These are phyloP conservation scores for Bipolaris sorokiniana DNA, from an alignment of 2,329 filamentous ascomycete species.

Conservation along the genomic window DNA sequence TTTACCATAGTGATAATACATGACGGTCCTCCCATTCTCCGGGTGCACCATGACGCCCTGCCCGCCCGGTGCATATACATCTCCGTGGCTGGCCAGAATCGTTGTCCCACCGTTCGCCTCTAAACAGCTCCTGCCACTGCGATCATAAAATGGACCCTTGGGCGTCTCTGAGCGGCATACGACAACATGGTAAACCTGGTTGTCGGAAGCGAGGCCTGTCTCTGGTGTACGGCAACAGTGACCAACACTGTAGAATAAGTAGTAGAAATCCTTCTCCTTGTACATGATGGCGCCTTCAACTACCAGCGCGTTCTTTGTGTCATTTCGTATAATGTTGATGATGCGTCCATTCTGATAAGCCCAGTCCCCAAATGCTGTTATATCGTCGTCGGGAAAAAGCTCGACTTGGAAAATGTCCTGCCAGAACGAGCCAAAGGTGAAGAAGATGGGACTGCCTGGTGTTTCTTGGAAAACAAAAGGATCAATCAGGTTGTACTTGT, in stretches of 20 bases:
- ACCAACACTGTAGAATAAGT: conserved; percentile 66
- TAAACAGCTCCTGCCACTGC: conserved; percentile 47
- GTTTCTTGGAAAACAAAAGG: conserved; percentile 50
- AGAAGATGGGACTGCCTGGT: conserved; percentile 44
- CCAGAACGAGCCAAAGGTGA: conserved; percentile 73
- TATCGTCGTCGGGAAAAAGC: conserved; percentile 40
- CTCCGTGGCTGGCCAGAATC: conserved; percentile 63
- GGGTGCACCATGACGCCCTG: conserved; percentile 35
- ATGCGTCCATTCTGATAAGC: conserved; percentile 12
- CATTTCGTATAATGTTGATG: conserved; percentile 28
- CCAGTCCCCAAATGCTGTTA: conserved; percentile 15
- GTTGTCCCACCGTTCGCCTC: conserved; percentile 63
- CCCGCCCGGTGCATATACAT: conserved; percentile 45
- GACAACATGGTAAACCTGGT: conserved; percentile 67
- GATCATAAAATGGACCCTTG: conserved; percentile 57
- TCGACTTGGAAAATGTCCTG: conserved; percentile 65
- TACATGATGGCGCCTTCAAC: conserved; percentile 62
- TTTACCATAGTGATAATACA: conserved; percentile 46
- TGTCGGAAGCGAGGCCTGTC: conserved; percentile 54
- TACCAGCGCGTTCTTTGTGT: conserved; percentile 26
- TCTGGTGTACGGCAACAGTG: conserved; percentile 63
- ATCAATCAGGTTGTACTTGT: conserved; percentile 58
- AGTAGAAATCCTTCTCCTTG: conserved; percentile 60
- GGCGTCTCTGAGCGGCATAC: conserved; percentile 62
- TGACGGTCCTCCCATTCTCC: conserved; percentile 22